Percentiles rank a stretch among this genome's conserved stretches.
Evolutionary conservation across 164 flowering plant species (phyloP).

Genomic region (Annona cherimola): DNA sequence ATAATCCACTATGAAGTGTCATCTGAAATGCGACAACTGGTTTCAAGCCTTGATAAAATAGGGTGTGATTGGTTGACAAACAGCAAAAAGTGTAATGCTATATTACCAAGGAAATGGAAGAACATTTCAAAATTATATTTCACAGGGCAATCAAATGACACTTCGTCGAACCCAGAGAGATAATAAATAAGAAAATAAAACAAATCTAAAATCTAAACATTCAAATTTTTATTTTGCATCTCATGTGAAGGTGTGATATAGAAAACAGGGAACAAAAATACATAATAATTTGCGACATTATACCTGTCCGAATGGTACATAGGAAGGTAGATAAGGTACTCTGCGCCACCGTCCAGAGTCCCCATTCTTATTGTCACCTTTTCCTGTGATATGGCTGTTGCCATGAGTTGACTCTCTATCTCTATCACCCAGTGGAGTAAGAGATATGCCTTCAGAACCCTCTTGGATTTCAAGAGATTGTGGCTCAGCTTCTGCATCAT

Average conservation of each 20-base stretch:
- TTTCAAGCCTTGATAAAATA: no score
- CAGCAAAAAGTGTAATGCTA: no score
- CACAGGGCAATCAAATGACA: no score
- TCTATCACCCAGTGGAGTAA: slow-evolving; percentile 53
- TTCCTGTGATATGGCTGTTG: slow-evolving; percentile 28
- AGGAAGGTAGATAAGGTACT: slow-evolving; percentile 82
- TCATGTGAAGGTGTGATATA: not conserved
- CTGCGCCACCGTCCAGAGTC: slow-evolving; percentile 53
- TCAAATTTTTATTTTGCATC: not conserved
- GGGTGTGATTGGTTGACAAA: no score
- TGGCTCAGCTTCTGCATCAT: slow-evolving; percentile 49
- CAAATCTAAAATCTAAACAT: not conserved
- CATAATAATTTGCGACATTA: not conserved
- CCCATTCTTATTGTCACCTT: slow-evolving; percentile 22
- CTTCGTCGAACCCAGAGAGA: no score
- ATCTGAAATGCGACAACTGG: no score
- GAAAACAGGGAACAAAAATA: not conserved
- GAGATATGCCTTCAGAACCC: slow-evolving; percentile 83
- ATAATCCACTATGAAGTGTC: no score
- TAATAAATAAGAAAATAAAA: no score
- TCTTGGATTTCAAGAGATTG: slow-evolving; percentile 93
- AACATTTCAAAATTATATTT: no score
- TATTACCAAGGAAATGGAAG: no score
- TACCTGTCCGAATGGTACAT: slow-evolving; percentile 98
- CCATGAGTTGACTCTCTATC: slow-evolving; percentile 32